phyloP scores from a whole-genome alignment of 306 rosid genomes.

The Ormosia emarginata region DNA sequence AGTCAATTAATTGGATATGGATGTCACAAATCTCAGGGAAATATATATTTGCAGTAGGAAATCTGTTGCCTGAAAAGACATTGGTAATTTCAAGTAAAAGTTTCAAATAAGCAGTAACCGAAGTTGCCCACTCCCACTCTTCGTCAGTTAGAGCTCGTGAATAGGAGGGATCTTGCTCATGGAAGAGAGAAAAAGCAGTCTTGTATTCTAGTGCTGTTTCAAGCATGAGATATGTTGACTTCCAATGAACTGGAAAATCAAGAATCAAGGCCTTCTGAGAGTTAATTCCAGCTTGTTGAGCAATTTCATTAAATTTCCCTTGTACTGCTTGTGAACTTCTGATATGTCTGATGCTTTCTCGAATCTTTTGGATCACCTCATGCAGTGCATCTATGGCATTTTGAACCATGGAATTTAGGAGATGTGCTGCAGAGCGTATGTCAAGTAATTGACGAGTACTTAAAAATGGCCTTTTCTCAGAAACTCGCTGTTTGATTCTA shows the following conservation, averaged over 20 bases:
- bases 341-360: slow-evolving; percentile 64
- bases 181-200: slow-evolving; percentile 64
- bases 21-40: slow-evolving; percentile 91
- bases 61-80: slow-evolving; percentile 58
- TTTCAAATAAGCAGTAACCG: slow-evolving; percentile 63
- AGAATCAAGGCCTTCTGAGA: slow-evolving; percentile 54
- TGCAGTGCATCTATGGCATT: slow-evolving; percentile 61
- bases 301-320: slow-evolving; percentile 72
- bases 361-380: slow-evolving; percentile 72
- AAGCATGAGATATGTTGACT: slow-evolving; percentile 74
- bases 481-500: slow-evolving; percentile 70
- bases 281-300: slow-evolving; percentile 58
- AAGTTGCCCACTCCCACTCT: slow-evolving; percentile 79
- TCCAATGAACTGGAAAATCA: slow-evolving; percentile 73
- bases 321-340: slow-evolving; percentile 72
- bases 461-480: slow-evolving; percentile 65
- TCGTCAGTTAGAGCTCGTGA: slow-evolving; percentile 53
- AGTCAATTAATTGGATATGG: slow-evolving; percentile 81
- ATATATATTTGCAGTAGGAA: slow-evolving; percentile 72
- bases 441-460: slow-evolving; percentile 71
- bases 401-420: slow-evolving; percentile 58
- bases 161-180: slow-evolving; percentile 64
- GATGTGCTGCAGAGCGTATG: slow-evolving; percentile 77
- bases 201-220: slow-evolving; percentile 77
- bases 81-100: slow-evolving; percentile 74